A percentile compares a stretch with the other conserved stretches of the same genome.
Conservation (phyloP, 306 rosid genomes). For the Pyrus pyrifolia region DNA sequence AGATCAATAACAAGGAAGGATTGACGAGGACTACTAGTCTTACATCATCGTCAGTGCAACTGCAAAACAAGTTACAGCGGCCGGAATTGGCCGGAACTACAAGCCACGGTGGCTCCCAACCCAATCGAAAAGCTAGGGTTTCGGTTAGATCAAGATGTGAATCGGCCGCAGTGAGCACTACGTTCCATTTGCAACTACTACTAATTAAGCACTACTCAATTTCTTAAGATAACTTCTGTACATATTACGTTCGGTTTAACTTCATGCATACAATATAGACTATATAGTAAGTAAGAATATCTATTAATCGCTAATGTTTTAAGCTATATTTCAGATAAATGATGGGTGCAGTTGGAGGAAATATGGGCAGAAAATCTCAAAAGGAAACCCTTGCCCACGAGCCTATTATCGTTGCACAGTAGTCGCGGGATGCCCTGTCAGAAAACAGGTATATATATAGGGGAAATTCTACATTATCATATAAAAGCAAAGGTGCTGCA, state of each 20-base stretch:
- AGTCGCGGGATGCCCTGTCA: conserved; percentile 79
- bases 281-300: neutral
- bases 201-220: no score
- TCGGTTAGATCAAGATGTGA: conserved; percentile 96
- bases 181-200: neutral
- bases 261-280: neutral
- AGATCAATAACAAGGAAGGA: conserved; percentile 19
- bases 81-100: conserved; percentile 23
- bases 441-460: conserved; percentile 40
- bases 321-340: conserved; percentile 46
- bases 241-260: no score
- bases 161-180: conserved; percentile 63
- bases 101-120: conserved; percentile 35
- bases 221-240: no score
- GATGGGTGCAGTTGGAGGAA: conserved; percentile 99
- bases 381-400: conserved; percentile 94
- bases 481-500: no score
- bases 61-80: conserved; percentile 43
- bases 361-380: conserved; percentile 90
- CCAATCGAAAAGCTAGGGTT: conserved; percentile 92
- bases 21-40: conserved; percentile 3
- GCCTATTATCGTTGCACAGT: conserved; percentile 96
- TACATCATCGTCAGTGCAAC: conserved; percentile 19
- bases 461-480: no score
- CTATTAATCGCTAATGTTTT: neutral